A percentile compares a stretch with the other conserved stretches of the same genome.
Evolutionary conservation across 2,329 filamentous ascomycete species (phyloP).

Genomic region (Trichoderma endophyticum): DNA sequence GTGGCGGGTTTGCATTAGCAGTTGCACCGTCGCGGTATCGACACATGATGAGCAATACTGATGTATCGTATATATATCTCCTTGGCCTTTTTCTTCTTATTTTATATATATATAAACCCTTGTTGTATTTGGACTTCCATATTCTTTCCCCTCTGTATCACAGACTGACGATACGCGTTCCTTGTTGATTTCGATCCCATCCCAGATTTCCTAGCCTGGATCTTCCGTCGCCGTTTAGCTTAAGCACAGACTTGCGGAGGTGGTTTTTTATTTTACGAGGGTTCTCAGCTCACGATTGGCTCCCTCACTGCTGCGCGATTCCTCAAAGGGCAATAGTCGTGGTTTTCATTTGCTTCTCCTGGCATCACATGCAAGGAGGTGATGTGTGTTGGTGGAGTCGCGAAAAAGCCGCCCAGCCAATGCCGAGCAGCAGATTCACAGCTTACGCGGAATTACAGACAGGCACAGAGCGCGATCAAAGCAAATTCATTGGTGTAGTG

Average conservation of each 20-base stretch:
- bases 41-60: neutral
- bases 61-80: neutral
- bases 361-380: slow-evolving; percentile 10
- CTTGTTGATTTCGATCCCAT: neutral
- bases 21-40: neutral
- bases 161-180: neutral
- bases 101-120: too few relatives aligned
- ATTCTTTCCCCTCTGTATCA: neutral
- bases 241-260: slow-evolving; percentile 3
- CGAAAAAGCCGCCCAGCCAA: neutral
- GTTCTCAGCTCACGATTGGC: neutral
- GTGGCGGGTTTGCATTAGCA: neutral
- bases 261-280: neutral
- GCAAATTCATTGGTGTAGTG: neutral
- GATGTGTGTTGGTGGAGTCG: slow-evolving; percentile 5
- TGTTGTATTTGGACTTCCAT: neutral
- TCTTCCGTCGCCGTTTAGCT: neutral
- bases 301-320: neutral
- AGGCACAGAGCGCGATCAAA: neutral
- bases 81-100: neutral
- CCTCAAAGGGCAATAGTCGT: neutral
- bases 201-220: neutral
- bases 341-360: neutral
- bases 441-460: neutral
- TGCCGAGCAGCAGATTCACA: neutral